These are phyloP conservation scores for Acidiella bohemica DNA, from an alignment of 495 filamentous ascomycete species.

Conservation along the genomic window DNA sequence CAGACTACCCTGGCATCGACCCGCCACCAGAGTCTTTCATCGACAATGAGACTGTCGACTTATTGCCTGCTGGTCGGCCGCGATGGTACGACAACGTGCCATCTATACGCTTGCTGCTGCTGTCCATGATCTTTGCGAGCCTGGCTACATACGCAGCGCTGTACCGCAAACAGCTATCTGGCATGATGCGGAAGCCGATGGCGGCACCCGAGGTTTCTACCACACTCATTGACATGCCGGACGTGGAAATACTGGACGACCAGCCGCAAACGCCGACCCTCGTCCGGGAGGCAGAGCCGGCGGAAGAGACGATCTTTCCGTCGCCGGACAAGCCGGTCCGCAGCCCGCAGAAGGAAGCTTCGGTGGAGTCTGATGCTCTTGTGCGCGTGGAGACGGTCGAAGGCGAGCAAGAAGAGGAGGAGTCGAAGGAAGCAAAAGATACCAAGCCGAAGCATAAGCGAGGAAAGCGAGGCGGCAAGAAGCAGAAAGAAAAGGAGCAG, in stretches of 20 bases:
- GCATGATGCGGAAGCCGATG: not conserved
- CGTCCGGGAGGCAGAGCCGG: slow-evolving; percentile 16
- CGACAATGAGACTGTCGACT: not conserved
- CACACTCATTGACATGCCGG: not conserved
- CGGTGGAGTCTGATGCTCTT: no score
- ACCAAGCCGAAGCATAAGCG: slow-evolving; percentile 66
- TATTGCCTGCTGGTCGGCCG: not conserved
- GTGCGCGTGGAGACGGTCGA: slow-evolving; percentile 4
- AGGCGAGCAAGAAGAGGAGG: slow-evolving; percentile 20
- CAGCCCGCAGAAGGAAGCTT: not conserved
- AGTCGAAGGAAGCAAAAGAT: slow-evolving; percentile 3
- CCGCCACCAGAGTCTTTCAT: slow-evolving; percentile 1
- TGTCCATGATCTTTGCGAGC: not conserved
- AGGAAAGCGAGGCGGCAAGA: slow-evolving; percentile 67
- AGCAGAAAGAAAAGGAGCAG: slow-evolving; percentile 51
- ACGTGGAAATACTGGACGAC: not conserved
- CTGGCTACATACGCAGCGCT: not conserved
- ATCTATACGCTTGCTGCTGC: not conserved
- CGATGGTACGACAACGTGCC: slow-evolving; percentile 2
- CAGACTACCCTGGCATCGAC: slow-evolving; percentile 13
- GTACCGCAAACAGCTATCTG: slow-evolving; percentile 1
- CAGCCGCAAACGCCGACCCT: slow-evolving; percentile 6
- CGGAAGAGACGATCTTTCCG: slow-evolving; percentile 17
- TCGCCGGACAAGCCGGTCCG: not conserved
- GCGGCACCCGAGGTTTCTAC: not conserved